Conservation (phyloP, 2,329 filamentous ascomycete species). For the Fonsecaea pedrosoi region DNA sequence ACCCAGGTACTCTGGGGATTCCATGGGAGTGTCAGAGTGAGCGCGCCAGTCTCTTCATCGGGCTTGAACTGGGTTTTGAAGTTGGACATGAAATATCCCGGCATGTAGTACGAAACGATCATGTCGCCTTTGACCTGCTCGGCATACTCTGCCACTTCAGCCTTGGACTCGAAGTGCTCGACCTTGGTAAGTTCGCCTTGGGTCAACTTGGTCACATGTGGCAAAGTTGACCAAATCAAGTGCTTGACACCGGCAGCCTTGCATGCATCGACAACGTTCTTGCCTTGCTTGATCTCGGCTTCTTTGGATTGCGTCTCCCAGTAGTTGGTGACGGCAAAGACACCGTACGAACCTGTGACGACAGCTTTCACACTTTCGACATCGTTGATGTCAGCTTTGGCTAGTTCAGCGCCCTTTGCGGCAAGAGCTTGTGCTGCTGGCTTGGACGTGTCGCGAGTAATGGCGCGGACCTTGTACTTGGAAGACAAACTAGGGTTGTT, state of each 20-base stretch:
- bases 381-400: conserved; percentile 50
- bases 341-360: conserved; percentile 54
- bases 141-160: conserved; percentile 49
- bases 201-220: conserved; percentile 44
- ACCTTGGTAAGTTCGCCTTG: conserved; percentile 47
- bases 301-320: conserved; percentile 51
- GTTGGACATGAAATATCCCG: conserved; percentile 55
- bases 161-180: conserved; percentile 53
- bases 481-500: conserved; percentile 53
- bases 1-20: conserved; percentile 45
- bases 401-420: conserved; percentile 45
- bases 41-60: conserved; percentile 41
- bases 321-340: conserved; percentile 58
- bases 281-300: conserved; percentile 47
- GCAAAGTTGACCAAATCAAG: conserved; percentile 52
- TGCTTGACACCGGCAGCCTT: conserved; percentile 48
- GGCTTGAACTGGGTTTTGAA: conserved; percentile 44
- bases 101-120: conserved; percentile 50
- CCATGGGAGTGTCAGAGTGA: conserved; percentile 42
- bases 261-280: conserved; percentile 49
- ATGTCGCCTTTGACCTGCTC: conserved; percentile 40
- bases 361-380: conserved; percentile 50
- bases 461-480: conserved; percentile 57
- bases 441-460: conserved; percentile 56
- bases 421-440: conserved; percentile 43